A percentile compares a stretch with the other conserved stretches of the same genome.
Evolutionary conservation across 805 yeast species (phyloP).

Genomic region (Lipomyces sp.): DNA sequence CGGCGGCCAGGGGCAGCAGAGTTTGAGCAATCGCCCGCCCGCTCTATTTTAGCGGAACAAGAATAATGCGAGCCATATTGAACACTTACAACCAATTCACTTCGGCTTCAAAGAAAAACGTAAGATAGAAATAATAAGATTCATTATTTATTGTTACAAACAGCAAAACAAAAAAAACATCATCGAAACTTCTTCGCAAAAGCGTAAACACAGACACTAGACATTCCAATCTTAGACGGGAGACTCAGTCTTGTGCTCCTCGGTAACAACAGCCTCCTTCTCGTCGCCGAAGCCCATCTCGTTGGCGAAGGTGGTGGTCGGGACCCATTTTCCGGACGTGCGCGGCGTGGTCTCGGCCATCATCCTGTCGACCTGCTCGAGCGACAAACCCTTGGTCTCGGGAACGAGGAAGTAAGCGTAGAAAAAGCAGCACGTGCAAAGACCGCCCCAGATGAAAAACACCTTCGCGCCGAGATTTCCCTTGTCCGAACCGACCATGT

Average conservation of each 20-base stretch:
- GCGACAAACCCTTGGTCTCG: slow-evolving; percentile 72
- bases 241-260: neutral
- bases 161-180: no score
- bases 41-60: no score
- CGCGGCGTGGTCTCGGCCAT: slow-evolving; percentile 25
- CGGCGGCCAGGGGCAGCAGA: no score
- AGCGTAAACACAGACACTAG: no score
- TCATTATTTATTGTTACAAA: no score
- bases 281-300: slow-evolving; percentile 11
- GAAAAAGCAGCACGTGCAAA: slow-evolving; percentile 10
- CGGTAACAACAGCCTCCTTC: neutral
- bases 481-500: slow-evolving; percentile 60
- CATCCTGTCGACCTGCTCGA: slow-evolving; percentile 74
- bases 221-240: no score
- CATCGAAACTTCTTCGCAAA: no score
- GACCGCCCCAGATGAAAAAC: slow-evolving; percentile 72
- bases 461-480: slow-evolving; percentile 62
- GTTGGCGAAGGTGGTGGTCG: slow-evolving; percentile 12
- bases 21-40: no score
- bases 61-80: no score
- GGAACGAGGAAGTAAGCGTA: slow-evolving; percentile 63
- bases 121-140: no score
- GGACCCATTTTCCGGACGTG: slow-evolving; percentile 9
- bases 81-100: no score
- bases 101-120: no score